phyloP scores from a whole-genome alignment of 78 protist species.

The Corallochytrium limacisporum region DNA sequence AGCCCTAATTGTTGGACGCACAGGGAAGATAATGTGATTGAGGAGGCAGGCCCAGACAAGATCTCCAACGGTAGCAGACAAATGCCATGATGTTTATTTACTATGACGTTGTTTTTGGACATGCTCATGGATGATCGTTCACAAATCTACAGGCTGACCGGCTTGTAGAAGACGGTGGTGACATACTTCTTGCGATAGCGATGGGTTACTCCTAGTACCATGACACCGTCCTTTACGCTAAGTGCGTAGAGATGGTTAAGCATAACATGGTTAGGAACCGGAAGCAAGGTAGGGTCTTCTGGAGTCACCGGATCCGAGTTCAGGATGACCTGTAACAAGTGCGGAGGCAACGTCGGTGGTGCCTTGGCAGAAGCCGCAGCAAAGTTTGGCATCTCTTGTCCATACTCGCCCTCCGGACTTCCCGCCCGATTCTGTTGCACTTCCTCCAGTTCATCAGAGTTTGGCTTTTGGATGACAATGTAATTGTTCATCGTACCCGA shows the following conservation, averaged over 20 bases:
- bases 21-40: too few species aligned
- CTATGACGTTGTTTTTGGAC: too few species aligned
- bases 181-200: conserved; percentile 63
- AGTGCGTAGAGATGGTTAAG: conserved; percentile 67
- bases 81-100: too few species aligned
- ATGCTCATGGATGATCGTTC: too few species aligned
- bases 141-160: too few species aligned
- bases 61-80: too few species aligned
- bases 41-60: too few species aligned
- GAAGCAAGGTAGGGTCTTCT: conserved; percentile 68
- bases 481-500: conserved; percentile 48
- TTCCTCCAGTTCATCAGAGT: too few species aligned
- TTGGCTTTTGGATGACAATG: conserved; percentile 27
- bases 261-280: conserved; percentile 80
- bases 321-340: conserved; percentile 50
- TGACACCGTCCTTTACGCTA: conserved; percentile 35
- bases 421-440: too few species aligned
- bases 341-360: conserved; percentile 79
- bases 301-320: conserved; percentile 47
- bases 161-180: conserved; percentile 66
- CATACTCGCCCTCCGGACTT: conserved; percentile 52
- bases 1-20: too few species aligned
- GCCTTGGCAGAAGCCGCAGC: conserved; percentile 34
- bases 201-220: conserved; percentile 59
- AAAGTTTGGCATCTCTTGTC: conserved; percentile 37